Conservation (phyloP, 2,329 filamentous ascomycete species). For the Ophiobolus disseminans region DNA sequence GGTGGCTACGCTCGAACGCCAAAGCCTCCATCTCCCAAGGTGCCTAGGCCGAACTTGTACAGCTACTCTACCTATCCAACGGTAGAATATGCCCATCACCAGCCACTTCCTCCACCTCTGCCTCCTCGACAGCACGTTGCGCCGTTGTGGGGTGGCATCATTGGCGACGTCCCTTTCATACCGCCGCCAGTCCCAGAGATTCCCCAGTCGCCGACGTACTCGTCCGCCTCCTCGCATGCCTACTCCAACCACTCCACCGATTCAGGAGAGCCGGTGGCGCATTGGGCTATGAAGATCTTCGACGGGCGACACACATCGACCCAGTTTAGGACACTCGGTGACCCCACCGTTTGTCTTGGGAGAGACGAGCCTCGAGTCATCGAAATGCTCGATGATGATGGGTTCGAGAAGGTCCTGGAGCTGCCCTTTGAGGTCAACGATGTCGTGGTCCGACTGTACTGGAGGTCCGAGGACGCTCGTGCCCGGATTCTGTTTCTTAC, state of each 20-base stretch:
- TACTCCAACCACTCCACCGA: constrained; percentile 47
- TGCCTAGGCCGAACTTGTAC: constrained; percentile 36
- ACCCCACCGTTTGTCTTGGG: constrained; percentile 44
- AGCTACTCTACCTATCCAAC: constrained; percentile 37
- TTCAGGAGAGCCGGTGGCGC: constrained; percentile 40
- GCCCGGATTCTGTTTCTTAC: constrained; percentile 62
- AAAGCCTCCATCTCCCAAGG: constrained; percentile 33
- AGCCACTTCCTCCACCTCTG: constrained; percentile 14
- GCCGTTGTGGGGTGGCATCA: constrained; percentile 23
- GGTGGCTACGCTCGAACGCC: constrained; percentile 34
- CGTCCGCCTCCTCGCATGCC: constrained; percentile 52
- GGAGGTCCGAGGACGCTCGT: constrained; percentile 59
- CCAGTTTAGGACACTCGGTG: constrained; percentile 43
- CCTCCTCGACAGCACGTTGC: constrained; percentile 24
- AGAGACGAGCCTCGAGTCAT: constrained; percentile 46
- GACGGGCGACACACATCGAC: constrained; percentile 51
- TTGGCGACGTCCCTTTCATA: constrained; percentile 42
- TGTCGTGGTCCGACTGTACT: constrained; percentile 59
- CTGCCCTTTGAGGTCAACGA: constrained; percentile 57
- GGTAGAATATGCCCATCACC: constrained; percentile 19
- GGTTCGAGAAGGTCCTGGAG: constrained; percentile 52
- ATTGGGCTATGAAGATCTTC: constrained; percentile 56
- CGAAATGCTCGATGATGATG: constrained; percentile 45
- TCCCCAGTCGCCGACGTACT: constrained; percentile 52
- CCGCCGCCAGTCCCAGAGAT: constrained; percentile 48